Percentiles rank a stretch among this genome's conserved stretches.
Conservation (phyloP, 1,284 basidiomycete species). For the Lignosus rhinocerotis region DNA sequence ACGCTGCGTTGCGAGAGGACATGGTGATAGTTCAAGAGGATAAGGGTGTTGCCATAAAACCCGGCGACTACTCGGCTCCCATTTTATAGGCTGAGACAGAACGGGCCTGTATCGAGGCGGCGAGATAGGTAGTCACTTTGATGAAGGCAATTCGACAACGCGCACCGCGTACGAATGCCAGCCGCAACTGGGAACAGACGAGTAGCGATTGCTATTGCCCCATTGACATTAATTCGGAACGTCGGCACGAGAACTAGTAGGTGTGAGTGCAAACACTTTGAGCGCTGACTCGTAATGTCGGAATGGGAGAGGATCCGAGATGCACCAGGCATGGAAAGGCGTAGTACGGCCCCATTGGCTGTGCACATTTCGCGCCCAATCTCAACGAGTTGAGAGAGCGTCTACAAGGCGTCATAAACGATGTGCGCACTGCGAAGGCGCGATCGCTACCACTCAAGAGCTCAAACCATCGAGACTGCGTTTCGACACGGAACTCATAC, state of each 20-base stretch:
- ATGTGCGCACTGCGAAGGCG: not conserved
- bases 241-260: too few species aligned
- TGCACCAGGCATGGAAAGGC: not conserved
- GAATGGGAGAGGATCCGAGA: not conserved
- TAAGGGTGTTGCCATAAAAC: not conserved
- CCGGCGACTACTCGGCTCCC: not conserved
- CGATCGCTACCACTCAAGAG: not conserved
- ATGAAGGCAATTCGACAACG: not conserved
- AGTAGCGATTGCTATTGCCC: not conserved
- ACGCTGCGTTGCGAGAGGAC: slow-evolving; percentile 41
- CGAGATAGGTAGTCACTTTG: not conserved
- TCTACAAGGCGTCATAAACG: not conserved
- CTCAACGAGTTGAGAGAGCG: not conserved
- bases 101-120: not conserved
- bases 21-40: not conserved
- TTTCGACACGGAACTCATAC: slow-evolving; percentile 21
- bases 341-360: not conserved
- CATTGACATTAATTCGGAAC: not conserved
- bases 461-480: not conserved
- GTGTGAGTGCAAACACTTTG: too few species aligned
- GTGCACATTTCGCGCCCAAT: not conserved
- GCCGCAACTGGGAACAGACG: too few species aligned
- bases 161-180: not conserved
- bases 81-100: slow-evolving; percentile 4
- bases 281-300: not conserved